phyloP scores from a whole-genome alignment of 306 rosid species.

The Fagus crenata region DNA sequence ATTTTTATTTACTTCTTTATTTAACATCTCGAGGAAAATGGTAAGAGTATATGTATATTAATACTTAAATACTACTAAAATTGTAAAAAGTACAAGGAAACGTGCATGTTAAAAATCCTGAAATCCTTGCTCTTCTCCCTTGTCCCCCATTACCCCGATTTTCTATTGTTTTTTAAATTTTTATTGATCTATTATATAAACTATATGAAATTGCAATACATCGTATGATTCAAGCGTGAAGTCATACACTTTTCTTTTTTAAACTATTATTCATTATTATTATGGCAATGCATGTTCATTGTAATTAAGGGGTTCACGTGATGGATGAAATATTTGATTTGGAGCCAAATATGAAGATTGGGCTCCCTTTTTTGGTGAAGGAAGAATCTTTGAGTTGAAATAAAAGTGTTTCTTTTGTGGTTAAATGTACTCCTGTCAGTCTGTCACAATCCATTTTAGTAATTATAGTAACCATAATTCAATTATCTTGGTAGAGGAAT shows the following conservation, averaged over 20 bases:
- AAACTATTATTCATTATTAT: background rate
- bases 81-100: background rate
- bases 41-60: too few species aligned
- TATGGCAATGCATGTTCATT: background rate
- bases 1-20: slow-evolving; percentile 29
- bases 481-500: too few species aligned
- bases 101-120: background rate
- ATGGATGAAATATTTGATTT: background rate
- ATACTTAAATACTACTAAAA: too few species aligned
- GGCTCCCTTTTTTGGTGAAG: background rate
- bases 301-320: background rate
- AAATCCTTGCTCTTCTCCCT: slow-evolving; percentile 7
- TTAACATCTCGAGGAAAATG: slow-evolving; percentile 76
- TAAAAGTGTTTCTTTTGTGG: background rate
- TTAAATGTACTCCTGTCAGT: background rate
- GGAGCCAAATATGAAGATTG: background rate
- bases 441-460: background rate
- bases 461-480: background rate
- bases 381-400: background rate
- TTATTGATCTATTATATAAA: too few species aligned
- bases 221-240: background rate
- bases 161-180: background rate
- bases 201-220: too few species aligned
- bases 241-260: background rate
- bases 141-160: slow-evolving; percentile 15